phyloP scores from a whole-genome alignment of 108 stramenopile species.

The Stephanodiscus minutulus region DNA sequence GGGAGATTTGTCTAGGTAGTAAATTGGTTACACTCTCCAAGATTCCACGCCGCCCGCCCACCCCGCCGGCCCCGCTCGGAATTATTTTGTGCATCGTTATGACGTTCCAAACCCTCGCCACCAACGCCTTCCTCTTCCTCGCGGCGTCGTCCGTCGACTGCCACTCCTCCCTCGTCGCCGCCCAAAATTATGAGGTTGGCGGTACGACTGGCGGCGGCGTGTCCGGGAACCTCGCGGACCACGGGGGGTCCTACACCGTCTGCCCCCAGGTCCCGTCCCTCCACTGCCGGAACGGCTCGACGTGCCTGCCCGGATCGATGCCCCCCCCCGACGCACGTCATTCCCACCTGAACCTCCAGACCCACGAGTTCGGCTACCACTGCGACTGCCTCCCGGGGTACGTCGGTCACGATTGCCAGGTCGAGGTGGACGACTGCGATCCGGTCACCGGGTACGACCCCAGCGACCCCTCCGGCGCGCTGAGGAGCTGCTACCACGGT shows the following conservation, averaged over 20 bases:
- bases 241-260: neutral
- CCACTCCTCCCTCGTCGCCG: neutral
- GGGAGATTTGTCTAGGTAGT: too few relatives aligned
- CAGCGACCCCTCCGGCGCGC: neutral
- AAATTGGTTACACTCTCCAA: too few relatives aligned
- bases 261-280: constrained; percentile 41
- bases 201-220: too few relatives aligned
- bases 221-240: too few relatives aligned
- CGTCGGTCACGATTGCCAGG: constrained; percentile 44
- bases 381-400: constrained; percentile 33
- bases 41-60: too few relatives aligned
- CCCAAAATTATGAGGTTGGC: neutral
- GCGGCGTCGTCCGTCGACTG: neutral
- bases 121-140: neutral
- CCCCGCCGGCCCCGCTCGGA: too few relatives aligned
- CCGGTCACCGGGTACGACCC: neutral
- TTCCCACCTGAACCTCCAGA: constrained; percentile 28
- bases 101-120: neutral
- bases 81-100: too few relatives aligned
- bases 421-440: constrained; percentile 30
- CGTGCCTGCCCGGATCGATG: constrained; percentile 25
- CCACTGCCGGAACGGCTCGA: constrained; percentile 31
- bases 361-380: constrained; percentile 39
- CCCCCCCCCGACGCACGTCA: constrained; percentile 22
- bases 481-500: constrained; percentile 6